Evolutionary conservation across 345 rosid genomes (phyloP).

Genomic region (Camelina neglecta): DNA sequence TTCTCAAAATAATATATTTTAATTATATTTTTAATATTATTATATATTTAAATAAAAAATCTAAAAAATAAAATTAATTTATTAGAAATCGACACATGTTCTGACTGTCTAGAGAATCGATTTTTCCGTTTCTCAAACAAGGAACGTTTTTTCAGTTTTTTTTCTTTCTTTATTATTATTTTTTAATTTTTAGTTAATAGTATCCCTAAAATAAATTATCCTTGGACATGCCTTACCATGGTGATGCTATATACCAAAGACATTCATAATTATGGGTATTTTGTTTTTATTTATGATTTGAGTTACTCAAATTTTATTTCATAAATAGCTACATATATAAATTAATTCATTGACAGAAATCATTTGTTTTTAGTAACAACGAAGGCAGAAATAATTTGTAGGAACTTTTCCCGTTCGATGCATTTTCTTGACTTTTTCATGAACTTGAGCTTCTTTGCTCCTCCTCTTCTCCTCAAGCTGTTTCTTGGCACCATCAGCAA

Average conservation of each 20-base stretch:
- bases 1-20: too few species aligned
- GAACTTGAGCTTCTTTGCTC: conserved; percentile 55
- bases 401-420: conserved; percentile 50
- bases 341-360: not conserved
- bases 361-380: conserved; percentile 28
- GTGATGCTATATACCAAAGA: not conserved
- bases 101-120: too few species aligned
- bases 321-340: not conserved
- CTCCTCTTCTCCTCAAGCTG: conserved; percentile 68
- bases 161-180: too few species aligned
- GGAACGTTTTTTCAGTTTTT: too few species aligned
- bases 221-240: too few species aligned
- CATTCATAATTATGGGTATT: not conserved
- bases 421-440: conserved; percentile 56
- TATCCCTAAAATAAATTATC: too few species aligned
- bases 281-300: conserved; percentile 6
- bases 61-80: too few species aligned
- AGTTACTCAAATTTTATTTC: not conserved
- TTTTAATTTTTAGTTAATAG: too few species aligned
- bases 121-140: too few species aligned
- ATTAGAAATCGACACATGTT: too few species aligned
- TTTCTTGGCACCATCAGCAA: conserved; percentile 61
- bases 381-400: conserved; percentile 59
- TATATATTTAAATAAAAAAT: too few species aligned
- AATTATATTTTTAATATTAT: too few species aligned